These are phyloP conservation scores for Comarum palustre DNA, from an alignment of 306 rosid genomes.

Conservation along the genomic window DNA sequence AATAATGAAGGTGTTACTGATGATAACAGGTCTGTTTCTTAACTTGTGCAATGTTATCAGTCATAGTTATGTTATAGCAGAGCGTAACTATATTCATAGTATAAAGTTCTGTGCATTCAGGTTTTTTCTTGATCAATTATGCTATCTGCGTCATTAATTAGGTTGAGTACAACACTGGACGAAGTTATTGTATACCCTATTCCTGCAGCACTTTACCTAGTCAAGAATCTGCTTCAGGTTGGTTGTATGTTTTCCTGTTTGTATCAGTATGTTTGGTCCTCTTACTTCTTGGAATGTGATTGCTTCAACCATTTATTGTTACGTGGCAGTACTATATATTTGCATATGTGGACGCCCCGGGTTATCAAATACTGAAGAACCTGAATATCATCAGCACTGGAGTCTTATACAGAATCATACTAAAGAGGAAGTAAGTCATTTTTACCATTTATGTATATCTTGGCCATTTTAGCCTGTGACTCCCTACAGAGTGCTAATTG, in stretches of 20 bases:
- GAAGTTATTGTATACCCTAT: conserved; percentile 92
- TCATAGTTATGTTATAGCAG: background rate
- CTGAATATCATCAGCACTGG: conserved; percentile 91
- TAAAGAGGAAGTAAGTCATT: conserved; percentile 61
- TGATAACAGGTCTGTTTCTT: conserved; percentile 59
- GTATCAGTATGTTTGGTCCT: conserved; percentile 1
- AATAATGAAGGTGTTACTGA: conserved; percentile 75
- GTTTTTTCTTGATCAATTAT: background rate
- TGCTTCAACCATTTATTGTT: conserved; percentile 26
- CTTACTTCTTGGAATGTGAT: conserved; percentile 27
- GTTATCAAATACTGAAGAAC: conserved; percentile 92
- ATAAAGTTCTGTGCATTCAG: background rate
- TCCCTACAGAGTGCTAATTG: background rate
- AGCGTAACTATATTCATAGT: background rate
- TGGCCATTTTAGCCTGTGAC: background rate
- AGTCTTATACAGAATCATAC: conserved; percentile 81
- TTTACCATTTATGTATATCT: background rate
- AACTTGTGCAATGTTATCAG: background rate
- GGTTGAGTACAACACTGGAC: conserved; percentile 73
- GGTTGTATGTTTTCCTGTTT: conserved; percentile 19
- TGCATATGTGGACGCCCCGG: conserved; percentile 95
- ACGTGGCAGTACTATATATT: conserved; percentile 85
- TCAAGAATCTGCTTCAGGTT: conserved; percentile 96
- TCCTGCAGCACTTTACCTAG: conserved; percentile 87
- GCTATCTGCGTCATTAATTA: conserved; percentile 28